Conservation (phyloP, 176 grass and related monocot species). For the Triticum turgidum region DNA sequence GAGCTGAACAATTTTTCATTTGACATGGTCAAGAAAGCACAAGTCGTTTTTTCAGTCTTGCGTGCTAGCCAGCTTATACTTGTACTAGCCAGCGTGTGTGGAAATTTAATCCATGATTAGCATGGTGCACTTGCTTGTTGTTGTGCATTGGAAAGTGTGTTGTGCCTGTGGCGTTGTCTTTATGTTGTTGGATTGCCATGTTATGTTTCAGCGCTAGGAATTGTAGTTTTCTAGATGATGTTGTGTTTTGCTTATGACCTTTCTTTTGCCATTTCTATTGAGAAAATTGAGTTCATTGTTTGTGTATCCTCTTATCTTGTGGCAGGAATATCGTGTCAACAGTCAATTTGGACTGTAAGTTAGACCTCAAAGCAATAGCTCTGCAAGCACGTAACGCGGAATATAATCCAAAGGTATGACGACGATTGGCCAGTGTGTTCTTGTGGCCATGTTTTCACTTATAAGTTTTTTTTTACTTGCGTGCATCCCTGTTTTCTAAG, state of each 20-base stretch:
- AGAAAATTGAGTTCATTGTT: neutral
- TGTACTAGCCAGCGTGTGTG: neutral
- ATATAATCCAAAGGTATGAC: conserved; percentile 90
- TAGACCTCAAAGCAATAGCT: conserved; percentile 94
- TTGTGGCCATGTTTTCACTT: neutral
- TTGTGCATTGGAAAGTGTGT: neutral
- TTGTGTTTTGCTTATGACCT: neutral
- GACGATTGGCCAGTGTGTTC: neutral
- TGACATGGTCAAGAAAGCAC: neutral
- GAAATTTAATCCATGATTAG: neutral
- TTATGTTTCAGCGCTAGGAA: neutral
- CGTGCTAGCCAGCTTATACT: neutral
- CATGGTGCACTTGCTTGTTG: neutral
- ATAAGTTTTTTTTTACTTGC: neutral
- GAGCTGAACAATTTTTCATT: neutral
- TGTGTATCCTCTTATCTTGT: neutral
- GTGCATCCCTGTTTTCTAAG: neutral
- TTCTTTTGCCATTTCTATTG: neutral
- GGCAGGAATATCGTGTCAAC: conserved; percentile 94
- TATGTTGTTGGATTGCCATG: neutral
- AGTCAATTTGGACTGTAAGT: conserved; percentile 95
- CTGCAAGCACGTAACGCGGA: conserved; percentile 95
- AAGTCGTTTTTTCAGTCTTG: neutral
- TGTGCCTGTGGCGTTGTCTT: neutral
- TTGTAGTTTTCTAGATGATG: neutral